Conservation (phyloP, 192 early-diverging fungal species). For the Spizellomyces sp. region DNA sequence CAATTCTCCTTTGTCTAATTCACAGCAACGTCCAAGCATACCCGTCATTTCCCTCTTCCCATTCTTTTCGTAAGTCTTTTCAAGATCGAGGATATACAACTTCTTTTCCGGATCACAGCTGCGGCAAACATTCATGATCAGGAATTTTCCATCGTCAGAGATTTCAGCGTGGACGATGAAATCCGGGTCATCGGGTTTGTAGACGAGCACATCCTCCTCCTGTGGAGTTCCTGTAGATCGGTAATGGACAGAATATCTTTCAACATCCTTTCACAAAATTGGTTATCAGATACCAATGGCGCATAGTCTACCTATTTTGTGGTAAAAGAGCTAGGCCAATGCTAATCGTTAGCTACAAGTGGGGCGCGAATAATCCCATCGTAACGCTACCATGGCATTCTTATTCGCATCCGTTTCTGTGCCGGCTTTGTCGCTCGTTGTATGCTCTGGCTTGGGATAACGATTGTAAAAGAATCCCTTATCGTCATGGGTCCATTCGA, state of each 20-base stretch:
- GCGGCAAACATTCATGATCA: slow-evolving; percentile 50
- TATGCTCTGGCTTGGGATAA: slow-evolving; percentile 46
- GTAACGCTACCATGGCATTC: slow-evolving; percentile 38
- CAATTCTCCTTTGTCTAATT: neutral
- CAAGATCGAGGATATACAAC: slow-evolving; percentile 34
- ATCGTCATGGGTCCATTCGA: slow-evolving; percentile 68
- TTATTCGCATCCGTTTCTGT: slow-evolving; percentile 59
- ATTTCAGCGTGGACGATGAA: slow-evolving; percentile 29
- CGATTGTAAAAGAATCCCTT: slow-evolving; percentile 69
- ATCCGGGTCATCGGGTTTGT: slow-evolving; percentile 49
- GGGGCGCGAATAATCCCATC: neutral
- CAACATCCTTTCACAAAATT: neutral
- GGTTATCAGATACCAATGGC: neutral
- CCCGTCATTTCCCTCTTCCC: slow-evolving; percentile 6
- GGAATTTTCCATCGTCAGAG: slow-evolving; percentile 62
- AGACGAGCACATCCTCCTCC: slow-evolving; percentile 61
- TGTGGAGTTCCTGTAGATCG: slow-evolving; percentile 57
- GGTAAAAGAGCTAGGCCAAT: slow-evolving; percentile 44
- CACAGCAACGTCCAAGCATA: neutral
- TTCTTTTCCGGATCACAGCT: slow-evolving; percentile 46
- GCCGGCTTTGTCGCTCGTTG: slow-evolving; percentile 47
- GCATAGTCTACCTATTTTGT: slow-evolving; percentile 40
- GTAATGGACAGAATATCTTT: slow-evolving; percentile 2
- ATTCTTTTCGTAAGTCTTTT: slow-evolving; percentile 44
- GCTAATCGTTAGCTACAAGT: neutral